Evolutionary conservation across 495 filamentous ascomycete species (phyloP).

Genomic region (Chaetomium fimeti): DNA sequence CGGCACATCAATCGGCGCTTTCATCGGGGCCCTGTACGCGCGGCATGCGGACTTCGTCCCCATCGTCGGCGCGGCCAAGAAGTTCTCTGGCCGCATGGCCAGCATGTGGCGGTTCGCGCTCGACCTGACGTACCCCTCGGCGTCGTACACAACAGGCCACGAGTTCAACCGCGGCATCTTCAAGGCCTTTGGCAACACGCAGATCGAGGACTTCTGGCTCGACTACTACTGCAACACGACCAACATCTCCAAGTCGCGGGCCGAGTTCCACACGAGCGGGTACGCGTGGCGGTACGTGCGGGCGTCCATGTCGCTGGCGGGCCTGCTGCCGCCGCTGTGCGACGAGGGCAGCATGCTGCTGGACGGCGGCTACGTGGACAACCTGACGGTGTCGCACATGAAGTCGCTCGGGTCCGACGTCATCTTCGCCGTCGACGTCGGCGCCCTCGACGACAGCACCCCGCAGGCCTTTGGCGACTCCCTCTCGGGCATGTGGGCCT

Average conservation of each 20-base stretch:
- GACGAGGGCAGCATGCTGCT: constrained; percentile 95
- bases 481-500: constrained; percentile 91
- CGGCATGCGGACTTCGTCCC: constrained; percentile 95
- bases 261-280: constrained; percentile 88
- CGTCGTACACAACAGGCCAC: constrained; percentile 94
- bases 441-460: constrained; percentile 81
- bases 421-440: constrained; percentile 95
- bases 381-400: constrained; percentile 96
- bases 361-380: constrained; percentile 96
- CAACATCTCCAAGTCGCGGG: constrained; percentile 86
- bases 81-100: constrained; percentile 94
- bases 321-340: constrained; percentile 87
- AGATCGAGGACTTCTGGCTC: constrained; percentile 99
- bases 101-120: constrained; percentile 97
- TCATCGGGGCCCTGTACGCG: constrained; percentile 93
- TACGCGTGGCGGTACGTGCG: constrained; percentile 97
- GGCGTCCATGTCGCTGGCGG: constrained; percentile 93
- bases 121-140: constrained; percentile 91
- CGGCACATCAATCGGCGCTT: constrained; percentile 96
- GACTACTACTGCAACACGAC: constrained; percentile 99
- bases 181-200: constrained; percentile 92
- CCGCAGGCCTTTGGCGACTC: constrained; percentile 91
- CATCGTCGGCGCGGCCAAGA: constrained; percentile 94
- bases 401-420: constrained; percentile 87
- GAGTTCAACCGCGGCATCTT: constrained; percentile 99